These are phyloP conservation scores for Chaetoceros muelleri DNA, from an alignment of 108 stramenopile species.

Conservation along the genomic window DNA sequence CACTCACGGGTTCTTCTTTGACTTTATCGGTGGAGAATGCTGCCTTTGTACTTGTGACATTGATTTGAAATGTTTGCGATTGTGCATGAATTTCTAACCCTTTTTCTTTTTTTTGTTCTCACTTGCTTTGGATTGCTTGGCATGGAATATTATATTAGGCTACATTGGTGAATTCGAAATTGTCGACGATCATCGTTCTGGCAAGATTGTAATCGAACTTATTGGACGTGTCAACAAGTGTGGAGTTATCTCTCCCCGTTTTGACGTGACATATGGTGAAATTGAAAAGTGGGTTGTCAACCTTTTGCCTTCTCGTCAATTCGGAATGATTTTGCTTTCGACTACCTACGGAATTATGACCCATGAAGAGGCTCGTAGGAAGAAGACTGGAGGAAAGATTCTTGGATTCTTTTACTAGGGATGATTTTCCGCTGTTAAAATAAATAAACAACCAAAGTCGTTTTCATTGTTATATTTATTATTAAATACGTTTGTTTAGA, in stretches of 20 bases:
- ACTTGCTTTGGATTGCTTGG: no score
- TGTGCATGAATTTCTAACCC: slow-evolving; percentile 3
- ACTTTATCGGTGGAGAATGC: slow-evolving; percentile 17
- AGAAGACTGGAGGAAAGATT: slow-evolving; percentile 99
- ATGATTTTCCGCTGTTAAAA: neutral
- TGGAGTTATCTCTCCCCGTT: slow-evolving; percentile 97
- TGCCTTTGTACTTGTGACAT: slow-evolving; percentile 47
- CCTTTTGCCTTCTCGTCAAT: slow-evolving; percentile 96
- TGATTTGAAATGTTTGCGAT: no score
- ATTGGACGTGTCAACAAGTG: slow-evolving; percentile 99
- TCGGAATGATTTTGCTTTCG: slow-evolving; percentile 96
- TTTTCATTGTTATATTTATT: neutral
- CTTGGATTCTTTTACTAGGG: slow-evolving; percentile 98
- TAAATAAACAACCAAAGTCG: slow-evolving; percentile 6
- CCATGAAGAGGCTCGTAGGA: slow-evolving; percentile 99
- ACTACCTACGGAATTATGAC: slow-evolving; percentile 99
- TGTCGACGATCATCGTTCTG: slow-evolving; percentile 98
- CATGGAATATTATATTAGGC: no score
- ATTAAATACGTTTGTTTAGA: no score
- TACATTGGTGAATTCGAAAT: slow-evolving; percentile 99
- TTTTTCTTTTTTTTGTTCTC: slow-evolving; percentile 7
- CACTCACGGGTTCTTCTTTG: slow-evolving; percentile 43
- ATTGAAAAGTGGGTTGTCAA: slow-evolving; percentile 98
- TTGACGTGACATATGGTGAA: slow-evolving; percentile 86
- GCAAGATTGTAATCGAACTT: slow-evolving; percentile 98